Conservation (phyloP, 495 filamentous ascomycete species). For the Penicillium pulvis region DNA sequence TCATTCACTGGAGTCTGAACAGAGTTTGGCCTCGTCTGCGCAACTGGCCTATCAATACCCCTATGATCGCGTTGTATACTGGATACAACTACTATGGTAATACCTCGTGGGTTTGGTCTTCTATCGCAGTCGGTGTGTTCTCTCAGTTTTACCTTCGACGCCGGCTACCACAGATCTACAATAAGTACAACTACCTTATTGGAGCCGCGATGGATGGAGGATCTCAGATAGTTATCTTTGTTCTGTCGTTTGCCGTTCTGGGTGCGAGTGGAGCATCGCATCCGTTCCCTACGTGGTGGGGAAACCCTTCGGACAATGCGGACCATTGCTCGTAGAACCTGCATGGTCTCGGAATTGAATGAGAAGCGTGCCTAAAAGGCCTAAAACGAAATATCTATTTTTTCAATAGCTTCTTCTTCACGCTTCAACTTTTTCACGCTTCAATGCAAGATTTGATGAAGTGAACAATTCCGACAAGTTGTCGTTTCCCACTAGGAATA, state of each 20-base stretch:
- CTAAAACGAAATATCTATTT: not conserved
- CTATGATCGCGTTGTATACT: slow-evolving; percentile 40
- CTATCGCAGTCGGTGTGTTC: slow-evolving; percentile 43
- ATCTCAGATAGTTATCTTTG: slow-evolving; percentile 52
- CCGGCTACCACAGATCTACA: slow-evolving; percentile 48
- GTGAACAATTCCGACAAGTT: slow-evolving; percentile 2
- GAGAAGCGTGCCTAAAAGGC: not conserved
- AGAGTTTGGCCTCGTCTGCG: slow-evolving; percentile 22
- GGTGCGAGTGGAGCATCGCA: slow-evolving; percentile 40
- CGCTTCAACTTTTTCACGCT: not conserved
- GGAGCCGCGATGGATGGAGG: slow-evolving; percentile 58
- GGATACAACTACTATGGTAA: slow-evolving; percentile 42
- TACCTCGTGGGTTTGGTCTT: slow-evolving; percentile 34
- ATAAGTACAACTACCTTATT: slow-evolving; percentile 59
- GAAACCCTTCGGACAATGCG: slow-evolving; percentile 34
- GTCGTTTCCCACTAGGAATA: slow-evolving; percentile 8
- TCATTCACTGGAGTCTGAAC: slow-evolving; percentile 39
- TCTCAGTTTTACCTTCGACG: slow-evolving; percentile 54
- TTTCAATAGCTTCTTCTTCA: not conserved
- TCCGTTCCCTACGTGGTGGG: slow-evolving; percentile 49
- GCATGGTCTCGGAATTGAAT: not conserved
- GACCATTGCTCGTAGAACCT: slow-evolving; percentile 13
- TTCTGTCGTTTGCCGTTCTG: slow-evolving; percentile 58
- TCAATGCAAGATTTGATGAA: slow-evolving; percentile 8
- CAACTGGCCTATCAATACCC: slow-evolving; percentile 34